Evolutionary conservation across 331 rosid species (phyloP), one percentile per base, ranked within the genome.

Genomic region (Erythrophleum ivorense): DNA sequence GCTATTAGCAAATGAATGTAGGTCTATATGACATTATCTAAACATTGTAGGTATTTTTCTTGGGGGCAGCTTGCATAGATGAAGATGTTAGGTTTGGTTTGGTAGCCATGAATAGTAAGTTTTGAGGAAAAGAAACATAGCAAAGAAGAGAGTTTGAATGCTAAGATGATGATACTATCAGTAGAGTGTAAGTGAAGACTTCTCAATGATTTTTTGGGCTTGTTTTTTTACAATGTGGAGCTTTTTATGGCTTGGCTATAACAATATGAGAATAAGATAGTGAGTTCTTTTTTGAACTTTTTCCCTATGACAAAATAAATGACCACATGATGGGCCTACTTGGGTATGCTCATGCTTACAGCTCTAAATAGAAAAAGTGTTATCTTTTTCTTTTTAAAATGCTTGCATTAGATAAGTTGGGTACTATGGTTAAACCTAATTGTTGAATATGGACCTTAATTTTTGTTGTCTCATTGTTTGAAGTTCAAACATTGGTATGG

Each of bases 41-140:
- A 24, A 24, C 29, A 24, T 24, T 24, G 29, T 24, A 24, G 94
- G 89, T 84, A 91, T 79, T 89, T 95, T 63, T 93, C 98, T 73
- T 89, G 84, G 5, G 99, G 91, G 82, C 99, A 95, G 59, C 92
- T 94, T 49, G 97, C 96, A 46, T 91, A 95, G 86, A 93, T 85
- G 88, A 92, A 90, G 81, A 88, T 50, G 64, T 86, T 84, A 24
- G 94, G 76, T 87, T 81, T 82, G 87, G 80, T 45, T 0, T 90
- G 79, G 82, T 81, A 83, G 60, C 91, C 91, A 82, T 84, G 82
- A 80, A 29, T 43, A 5, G 33, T 54, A 10, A 80, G 80, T 16
- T 36, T 8, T 16, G 85, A 84, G 74, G 85, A 85, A 31, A 67
- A 72, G 79, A 85, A 70, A 72, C 82, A 45, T 68, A 88, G 76